Base-by-base conservation (phyloP, 768 basidiomycete species). In the Rhodotorula graminis region DNA sequence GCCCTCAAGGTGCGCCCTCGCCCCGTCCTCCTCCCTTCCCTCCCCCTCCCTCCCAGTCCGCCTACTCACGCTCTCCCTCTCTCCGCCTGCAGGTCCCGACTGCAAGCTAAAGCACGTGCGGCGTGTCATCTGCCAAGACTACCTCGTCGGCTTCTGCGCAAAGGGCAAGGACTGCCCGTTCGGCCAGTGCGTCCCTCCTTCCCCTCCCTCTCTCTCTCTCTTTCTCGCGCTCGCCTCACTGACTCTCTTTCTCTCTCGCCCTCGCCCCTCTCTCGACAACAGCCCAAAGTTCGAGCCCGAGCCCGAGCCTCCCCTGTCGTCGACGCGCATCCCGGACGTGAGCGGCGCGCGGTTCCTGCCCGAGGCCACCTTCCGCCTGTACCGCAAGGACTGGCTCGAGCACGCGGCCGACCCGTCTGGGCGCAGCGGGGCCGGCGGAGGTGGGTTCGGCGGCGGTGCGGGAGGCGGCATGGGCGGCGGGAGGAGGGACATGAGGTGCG, bases 91-190 rank as follows among this genome's bases (percentile, higher is more conserved):
- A 92, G 93, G 94, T 44, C 93, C 93, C 1, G 82, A 82, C 29
- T 98, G 95, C 80, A 90, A 92, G 9, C 85, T 92, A 63, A 96
- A 95, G 83, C 94, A 98, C 81, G 88, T 95, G 52, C 87, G 94
- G 60, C 87, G 92, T 63, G 91, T 93, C 57, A 88, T 90, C 21
- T 98, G 96, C 81, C 92, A 93, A 76, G 83, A 87, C 23, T 99
- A 95, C 82, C 82, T 97, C 60, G 90, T 91, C 29, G 94, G 95
- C 12, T 92, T 97, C 78, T 99, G 95, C 81, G 92, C 93, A 18
- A 82, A 90, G 67, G 95, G 96, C 2, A 85, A 89, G 42, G 89
- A 93, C 40, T 98, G 95, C 81, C 68, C 65, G 6, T 62, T 73
- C 18, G 77, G 76, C 37, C 75, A 75, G 69, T 79, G 44, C 19